Conservation (phyloP, 306 rosid genomes). For the Styphnolobium japonicum region DNA sequence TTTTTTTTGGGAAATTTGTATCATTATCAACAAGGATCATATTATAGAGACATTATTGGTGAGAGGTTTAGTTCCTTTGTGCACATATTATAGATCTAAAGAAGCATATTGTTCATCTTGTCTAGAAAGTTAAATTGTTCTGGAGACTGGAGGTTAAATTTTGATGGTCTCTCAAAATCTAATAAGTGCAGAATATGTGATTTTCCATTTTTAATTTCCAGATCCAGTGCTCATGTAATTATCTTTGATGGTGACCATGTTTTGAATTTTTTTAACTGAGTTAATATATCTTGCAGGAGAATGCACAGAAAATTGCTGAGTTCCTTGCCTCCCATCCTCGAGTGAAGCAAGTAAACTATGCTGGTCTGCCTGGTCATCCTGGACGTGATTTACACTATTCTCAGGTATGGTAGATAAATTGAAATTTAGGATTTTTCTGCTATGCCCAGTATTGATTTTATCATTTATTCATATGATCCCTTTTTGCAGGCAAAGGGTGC, state of each 20-base stretch:
- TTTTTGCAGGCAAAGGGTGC: constrained; percentile 83
- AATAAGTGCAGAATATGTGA: not conserved
- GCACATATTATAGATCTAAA: not conserved
- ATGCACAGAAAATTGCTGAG: constrained; percentile 92
- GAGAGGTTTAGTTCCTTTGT: not conserved
- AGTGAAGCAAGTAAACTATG: constrained; percentile 73
- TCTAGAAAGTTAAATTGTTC: not conserved
- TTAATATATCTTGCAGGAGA: constrained; percentile 55
- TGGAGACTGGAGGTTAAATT: not conserved
- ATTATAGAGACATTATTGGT: too few relatives aligned
- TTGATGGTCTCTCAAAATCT: not conserved
- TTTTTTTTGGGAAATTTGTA: too few relatives aligned
- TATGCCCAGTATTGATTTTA: not conserved
- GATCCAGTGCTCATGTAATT: not conserved
- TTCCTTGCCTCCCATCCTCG: constrained; percentile 79
- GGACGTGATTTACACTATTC: constrained; percentile 76
- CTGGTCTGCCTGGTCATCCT: constrained; percentile 77
- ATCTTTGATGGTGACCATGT: not conserved
- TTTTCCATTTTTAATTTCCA: not conserved
- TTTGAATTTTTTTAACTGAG: not conserved
- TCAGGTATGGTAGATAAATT: constrained; percentile 53
- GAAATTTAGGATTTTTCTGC: constrained; percentile 17
- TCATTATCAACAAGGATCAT: too few relatives aligned
- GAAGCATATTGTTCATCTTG: not conserved
- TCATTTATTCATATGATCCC: constrained; percentile 3